phyloP scores from a whole-genome alignment of 2,329 filamentous ascomycete genomes.

The Aspergillus bombycis region DNA sequence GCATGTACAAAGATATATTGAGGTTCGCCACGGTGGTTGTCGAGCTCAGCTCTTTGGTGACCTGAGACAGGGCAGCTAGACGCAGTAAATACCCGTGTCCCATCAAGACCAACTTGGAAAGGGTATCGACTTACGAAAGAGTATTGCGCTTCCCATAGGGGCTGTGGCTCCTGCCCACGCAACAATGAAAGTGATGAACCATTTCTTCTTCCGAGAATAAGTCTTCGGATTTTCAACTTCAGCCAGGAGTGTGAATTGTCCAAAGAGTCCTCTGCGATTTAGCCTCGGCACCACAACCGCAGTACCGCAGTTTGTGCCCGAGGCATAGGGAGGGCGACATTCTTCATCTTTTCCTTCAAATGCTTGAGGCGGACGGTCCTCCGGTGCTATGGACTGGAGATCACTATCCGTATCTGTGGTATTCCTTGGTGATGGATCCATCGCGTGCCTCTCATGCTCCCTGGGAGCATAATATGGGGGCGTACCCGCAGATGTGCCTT shows the following conservation, averaged over 20 bases:
- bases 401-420: conserved; percentile 17
- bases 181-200: conserved; percentile 78
- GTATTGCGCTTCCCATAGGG: conserved; percentile 81
- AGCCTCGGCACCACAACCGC: conserved; percentile 54
- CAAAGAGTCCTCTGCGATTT: conserved; percentile 72
- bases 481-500: not conserved
- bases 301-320: conserved; percentile 31
- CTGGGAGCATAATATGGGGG: not conserved
- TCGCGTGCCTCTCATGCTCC: not conserved
- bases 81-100: not conserved
- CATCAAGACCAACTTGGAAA: not conserved
- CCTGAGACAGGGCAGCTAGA: conserved; percentile 68
- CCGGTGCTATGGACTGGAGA: conserved; percentile 20
- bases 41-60: conserved; percentile 65
- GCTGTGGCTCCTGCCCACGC: conserved; percentile 76
- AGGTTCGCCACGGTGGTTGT: conserved; percentile 71
- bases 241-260: conserved; percentile 70
- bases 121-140: conserved; percentile 66
- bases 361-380: conserved; percentile 13
- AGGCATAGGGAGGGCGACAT: conserved; percentile 16
- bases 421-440: not conserved
- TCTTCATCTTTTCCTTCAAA: conserved; percentile 24
- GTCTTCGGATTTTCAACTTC: conserved; percentile 78
- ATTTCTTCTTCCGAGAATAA: conserved; percentile 76
- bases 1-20: conserved; percentile 78